phyloP scores from a whole-genome alignment of 139 green algal genomes.

The Coelastrella sp. region DNA sequence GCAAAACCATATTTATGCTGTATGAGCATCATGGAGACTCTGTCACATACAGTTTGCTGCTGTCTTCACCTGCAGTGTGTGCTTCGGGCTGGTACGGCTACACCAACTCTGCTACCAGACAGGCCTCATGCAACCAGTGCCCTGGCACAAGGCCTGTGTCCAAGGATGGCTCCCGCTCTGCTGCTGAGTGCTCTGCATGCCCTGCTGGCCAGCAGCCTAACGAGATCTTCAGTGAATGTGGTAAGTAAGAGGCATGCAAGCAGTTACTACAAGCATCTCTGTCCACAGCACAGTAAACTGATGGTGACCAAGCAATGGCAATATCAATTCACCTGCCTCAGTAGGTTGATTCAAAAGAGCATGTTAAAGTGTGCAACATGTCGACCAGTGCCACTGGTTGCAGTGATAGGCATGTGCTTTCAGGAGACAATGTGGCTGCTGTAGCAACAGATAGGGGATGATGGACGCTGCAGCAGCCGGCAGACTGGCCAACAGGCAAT shows the following conservation, averaged over 20 bases:
- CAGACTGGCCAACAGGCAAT: too few species aligned
- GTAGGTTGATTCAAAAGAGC: too few species aligned
- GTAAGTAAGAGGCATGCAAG: not conserved
- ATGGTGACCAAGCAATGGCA: not conserved
- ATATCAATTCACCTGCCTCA: too few species aligned
- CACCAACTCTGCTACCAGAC: constrained; percentile 12
- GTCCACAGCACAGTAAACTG: not conserved
- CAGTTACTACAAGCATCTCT: too few species aligned
- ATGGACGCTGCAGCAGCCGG: too few species aligned
- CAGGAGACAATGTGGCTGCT: too few species aligned
- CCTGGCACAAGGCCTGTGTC: constrained; percentile 27
- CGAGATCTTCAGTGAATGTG: constrained; percentile 35
- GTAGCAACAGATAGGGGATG: too few species aligned
- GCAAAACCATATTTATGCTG: too few species aligned
- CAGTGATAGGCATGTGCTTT: too few species aligned
- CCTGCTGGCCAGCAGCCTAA: constrained; percentile 4
- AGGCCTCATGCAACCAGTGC: constrained; percentile 43
- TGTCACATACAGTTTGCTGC: not conserved
- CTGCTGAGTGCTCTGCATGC: constrained; percentile 29
- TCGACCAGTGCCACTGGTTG: not conserved
- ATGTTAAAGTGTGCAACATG: too few species aligned
- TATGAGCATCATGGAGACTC: not conserved
- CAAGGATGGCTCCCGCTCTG: constrained; percentile 6
- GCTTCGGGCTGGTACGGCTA: constrained; percentile 38
- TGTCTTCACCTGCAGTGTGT: constrained; percentile 16